phyloP scores from a whole-genome alignment of 345 rosid genomes.

The Eucalyptus curtisii region DNA sequence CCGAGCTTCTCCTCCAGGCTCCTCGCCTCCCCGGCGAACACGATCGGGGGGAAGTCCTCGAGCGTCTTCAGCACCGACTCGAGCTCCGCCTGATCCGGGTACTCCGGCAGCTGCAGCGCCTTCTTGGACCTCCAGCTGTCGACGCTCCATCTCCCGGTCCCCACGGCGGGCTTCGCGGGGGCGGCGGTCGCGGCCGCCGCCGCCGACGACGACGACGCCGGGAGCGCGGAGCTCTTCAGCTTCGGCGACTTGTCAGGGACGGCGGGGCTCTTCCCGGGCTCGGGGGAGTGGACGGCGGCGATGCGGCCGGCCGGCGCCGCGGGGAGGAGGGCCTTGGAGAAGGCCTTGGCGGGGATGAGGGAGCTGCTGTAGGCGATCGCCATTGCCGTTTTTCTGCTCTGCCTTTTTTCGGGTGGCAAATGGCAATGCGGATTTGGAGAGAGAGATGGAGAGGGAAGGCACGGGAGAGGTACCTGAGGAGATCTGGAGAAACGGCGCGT shows the following conservation, averaged over 20 bases:
- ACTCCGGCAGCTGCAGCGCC: slow-evolving; percentile 12
- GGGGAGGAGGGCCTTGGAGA: neutral
- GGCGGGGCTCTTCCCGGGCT: neutral
- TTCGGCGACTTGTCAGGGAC: neutral
- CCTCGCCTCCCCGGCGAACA: slow-evolving; percentile 13
- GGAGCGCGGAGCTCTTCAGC: neutral
- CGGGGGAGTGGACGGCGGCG: neutral
- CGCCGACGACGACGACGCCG: neutral
- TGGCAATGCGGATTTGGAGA: neutral
- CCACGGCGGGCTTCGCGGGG: neutral
- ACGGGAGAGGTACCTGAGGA: neutral
- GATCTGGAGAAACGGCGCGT: neutral
- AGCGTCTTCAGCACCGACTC: slow-evolving; percentile 8
- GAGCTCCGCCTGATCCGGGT: slow-evolving; percentile 6
- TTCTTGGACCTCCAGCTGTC: slow-evolving; percentile 12
- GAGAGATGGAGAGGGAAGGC: neutral
- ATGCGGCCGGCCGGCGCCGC: neutral
- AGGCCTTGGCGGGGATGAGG: neutral
- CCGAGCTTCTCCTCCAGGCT: slow-evolving; percentile 6
- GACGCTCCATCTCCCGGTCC: neutral
- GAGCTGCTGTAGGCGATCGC: neutral
- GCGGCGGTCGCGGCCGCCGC: neutral
- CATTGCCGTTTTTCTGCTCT: neutral
- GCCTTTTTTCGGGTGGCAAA: neutral
- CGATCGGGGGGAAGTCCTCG: slow-evolving; percentile 8